Percentiles rank a stretch among this genome's conserved stretches.
These are phyloP conservation scores for Fraxinus americana DNA, from an alignment of 257 asterid genomes.

Conservation along the genomic window DNA sequence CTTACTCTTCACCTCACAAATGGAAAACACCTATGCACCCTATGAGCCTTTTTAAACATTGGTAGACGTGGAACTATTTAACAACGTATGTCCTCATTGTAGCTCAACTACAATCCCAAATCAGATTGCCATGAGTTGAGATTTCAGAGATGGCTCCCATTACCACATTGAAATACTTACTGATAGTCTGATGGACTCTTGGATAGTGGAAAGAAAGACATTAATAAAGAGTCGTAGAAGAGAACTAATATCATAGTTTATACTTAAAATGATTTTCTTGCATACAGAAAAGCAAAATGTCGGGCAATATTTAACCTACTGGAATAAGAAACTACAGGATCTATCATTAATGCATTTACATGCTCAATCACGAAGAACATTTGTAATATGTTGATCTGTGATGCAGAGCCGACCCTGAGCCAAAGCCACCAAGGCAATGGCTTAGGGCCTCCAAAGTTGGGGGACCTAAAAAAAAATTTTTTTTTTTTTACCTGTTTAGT, in stretches of 20 bases:
- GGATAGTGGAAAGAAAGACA: not conserved
- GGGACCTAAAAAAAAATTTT: too few relatives aligned
- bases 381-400: not conserved
- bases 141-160: not conserved
- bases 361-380: not conserved
- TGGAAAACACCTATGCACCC: too few relatives aligned
- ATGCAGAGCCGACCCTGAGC: not conserved
- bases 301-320: not conserved
- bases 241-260: not conserved
- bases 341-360: not conserved
- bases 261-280: not conserved
- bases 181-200: not conserved
- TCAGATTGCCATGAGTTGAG: not conserved
- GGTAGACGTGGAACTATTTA: not conserved
- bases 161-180: not conserved
- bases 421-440: too few relatives aligned
- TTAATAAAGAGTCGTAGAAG: not conserved
- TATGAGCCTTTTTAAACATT: too few relatives aligned
- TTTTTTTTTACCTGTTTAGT: too few relatives aligned
- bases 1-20: too few relatives aligned
- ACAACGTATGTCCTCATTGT: not conserved
- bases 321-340: not conserved
- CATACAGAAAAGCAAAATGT: not conserved
- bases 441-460: too few relatives aligned
- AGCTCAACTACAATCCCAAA: not conserved